These are phyloP conservation scores for Vaccinium myrtillus DNA, from an alignment of 148 eudicot genomes.

Conservation along the genomic window DNA sequence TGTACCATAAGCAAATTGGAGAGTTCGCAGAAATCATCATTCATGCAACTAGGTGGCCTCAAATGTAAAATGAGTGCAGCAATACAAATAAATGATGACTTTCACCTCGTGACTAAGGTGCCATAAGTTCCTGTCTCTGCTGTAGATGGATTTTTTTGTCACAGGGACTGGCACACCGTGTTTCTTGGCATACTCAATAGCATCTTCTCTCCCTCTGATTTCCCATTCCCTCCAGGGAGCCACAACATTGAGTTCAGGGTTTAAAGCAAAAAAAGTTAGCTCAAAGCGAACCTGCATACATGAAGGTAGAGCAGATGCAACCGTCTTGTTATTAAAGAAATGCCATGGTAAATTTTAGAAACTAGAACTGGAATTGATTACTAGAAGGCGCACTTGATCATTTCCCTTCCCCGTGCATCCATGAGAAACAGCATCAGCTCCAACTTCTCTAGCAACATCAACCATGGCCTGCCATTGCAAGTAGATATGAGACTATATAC, in stretches of 20 bases:
- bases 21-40: not conserved
- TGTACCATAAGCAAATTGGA: not conserved
- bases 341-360: not conserved
- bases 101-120: constrained; percentile 89
- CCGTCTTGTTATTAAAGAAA: not conserved
- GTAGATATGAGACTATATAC: not conserved
- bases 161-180: constrained; percentile 88
- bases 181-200: constrained; percentile 82
- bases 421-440: constrained; percentile 98
- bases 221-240: constrained; percentile 99
- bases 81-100: not conserved
- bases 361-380: not conserved
- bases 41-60: not conserved
- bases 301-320: not conserved
- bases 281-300: constrained; percentile 75
- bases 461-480: constrained; percentile 77
- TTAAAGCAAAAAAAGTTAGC: constrained; percentile 80
- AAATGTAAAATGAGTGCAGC: not conserved
- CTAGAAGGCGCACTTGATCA: constrained; percentile 57
- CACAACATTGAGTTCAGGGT: constrained; percentile 79
- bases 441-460: constrained; percentile 94
- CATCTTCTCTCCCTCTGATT: constrained; percentile 83
- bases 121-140: constrained; percentile 94
- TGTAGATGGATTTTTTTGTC: constrained; percentile 85
- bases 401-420: constrained; percentile 98